A percentile compares a stretch with the other conserved stretches of the same genome.
Evolutionary conservation across 768 basidiomycete species (phyloP).

Genomic region (Podaxis pistillaris): DNA sequence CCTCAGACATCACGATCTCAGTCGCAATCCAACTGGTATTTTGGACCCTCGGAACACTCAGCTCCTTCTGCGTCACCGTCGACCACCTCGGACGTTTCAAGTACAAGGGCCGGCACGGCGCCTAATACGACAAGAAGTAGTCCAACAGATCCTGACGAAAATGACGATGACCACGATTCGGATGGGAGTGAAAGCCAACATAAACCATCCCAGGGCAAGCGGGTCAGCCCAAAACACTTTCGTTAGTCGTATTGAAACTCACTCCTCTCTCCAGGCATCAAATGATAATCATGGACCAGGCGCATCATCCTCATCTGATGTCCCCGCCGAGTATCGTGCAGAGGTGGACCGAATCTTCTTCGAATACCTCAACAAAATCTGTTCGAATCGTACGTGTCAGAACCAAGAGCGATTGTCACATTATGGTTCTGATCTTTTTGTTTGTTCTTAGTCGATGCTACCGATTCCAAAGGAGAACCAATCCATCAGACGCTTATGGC

Average conservation of each 20-base stretch:
- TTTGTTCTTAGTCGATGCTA: conserved; percentile 71
- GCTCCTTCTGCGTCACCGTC: conserved; percentile 26
- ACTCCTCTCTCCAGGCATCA: conserved; percentile 21
- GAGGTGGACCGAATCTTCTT: conserved; percentile 92
- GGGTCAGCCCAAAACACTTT: neutral
- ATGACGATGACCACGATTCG: conserved; percentile 40
- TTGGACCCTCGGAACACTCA: conserved; percentile 20
- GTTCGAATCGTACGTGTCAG: conserved; percentile 78
- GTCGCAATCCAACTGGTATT: conserved; percentile 18
- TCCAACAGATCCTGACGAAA: conserved; percentile 50
- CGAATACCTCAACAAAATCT: conserved; percentile 82
- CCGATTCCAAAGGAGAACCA: conserved; percentile 92
- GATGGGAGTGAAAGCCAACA: conserved; percentile 24
- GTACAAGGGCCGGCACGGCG: conserved; percentile 20
- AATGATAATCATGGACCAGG: conserved; percentile 25
- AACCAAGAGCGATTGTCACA: conserved; percentile 1
- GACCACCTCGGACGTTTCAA: conserved; percentile 25
- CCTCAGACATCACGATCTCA: conserved; percentile 12
- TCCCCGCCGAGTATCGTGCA: conserved; percentile 75
- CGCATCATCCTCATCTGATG: conserved; percentile 42
- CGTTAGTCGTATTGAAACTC: neutral
- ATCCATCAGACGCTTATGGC: conserved; percentile 99
- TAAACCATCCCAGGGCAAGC: conserved; percentile 13
- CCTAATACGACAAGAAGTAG: conserved; percentile 37
- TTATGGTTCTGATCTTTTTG: conserved; percentile 19